Conservation (phyloP, 140 eudicot genomes). For the Ambrosia hybrid region DNA sequence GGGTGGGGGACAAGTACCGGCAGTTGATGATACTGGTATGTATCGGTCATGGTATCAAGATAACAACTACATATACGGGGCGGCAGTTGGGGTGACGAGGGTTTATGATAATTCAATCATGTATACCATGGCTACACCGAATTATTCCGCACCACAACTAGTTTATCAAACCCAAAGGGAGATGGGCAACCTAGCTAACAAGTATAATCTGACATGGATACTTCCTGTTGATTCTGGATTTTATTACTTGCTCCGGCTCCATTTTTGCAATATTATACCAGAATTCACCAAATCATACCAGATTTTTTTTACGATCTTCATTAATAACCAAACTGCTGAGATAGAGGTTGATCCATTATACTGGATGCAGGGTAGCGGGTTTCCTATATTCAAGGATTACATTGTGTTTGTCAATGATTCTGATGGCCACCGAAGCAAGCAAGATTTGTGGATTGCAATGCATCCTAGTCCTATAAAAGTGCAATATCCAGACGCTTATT, state of each 20-base stretch:
- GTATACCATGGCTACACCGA: constrained; percentile 19
- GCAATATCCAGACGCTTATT: background rate
- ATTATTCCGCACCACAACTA: constrained; percentile 37
- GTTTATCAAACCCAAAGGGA: constrained; percentile 19
- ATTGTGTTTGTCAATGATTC: background rate
- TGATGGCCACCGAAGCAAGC: background rate
- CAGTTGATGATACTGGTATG: constrained; percentile 43
- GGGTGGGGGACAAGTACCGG: constrained; percentile 32
- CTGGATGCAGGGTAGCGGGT: constrained; percentile 18
- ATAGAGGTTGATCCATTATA: background rate
- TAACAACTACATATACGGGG: constrained; percentile 15
- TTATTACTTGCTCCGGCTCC: constrained; percentile 46
- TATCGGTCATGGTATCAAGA: constrained; percentile 50
- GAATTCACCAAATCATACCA: background rate
- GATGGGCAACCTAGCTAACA: background rate
- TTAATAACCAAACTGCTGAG: constrained; percentile 45
- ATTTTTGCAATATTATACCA: constrained; percentile 39
- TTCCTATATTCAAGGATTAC: background rate
- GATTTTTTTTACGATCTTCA: constrained; percentile 33
- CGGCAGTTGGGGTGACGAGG: background rate
- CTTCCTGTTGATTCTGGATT: constrained; percentile 55
- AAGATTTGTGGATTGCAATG: constrained; percentile 23
- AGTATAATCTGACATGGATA: constrained; percentile 41
- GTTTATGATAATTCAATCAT: background rate
- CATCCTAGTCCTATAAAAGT: constrained; percentile 18